Evolutionary conservation across 2,329 filamentous ascomycete genomes (phyloP), one percentile per base, ranked within the genome.

Genomic region (Pseudovirgaria hyperparasitica): DNA sequence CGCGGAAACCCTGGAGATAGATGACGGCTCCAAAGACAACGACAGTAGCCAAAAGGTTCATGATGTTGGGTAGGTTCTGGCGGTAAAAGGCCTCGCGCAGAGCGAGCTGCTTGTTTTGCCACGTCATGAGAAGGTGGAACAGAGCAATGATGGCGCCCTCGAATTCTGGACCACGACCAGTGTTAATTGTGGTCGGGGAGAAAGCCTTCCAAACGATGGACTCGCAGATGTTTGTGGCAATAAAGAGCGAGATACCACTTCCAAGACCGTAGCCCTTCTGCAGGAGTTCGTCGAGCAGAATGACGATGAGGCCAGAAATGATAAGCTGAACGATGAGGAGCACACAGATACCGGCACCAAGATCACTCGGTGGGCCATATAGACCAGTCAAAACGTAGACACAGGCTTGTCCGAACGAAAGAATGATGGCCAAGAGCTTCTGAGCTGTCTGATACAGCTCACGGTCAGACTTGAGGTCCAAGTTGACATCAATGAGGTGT

Each of bases 151-250:
- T 85, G 39, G 90, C 90, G 57, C 87, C 90, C 70, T 98, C 90
- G 51, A 96, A 98, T 65, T 98, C 90, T 48, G 92, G 92, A 35
- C 90, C 90, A 72, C 90, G 85, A 44, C 90, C 90, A 41, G 92
- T 98, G 73, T 98, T 98, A 67, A 96, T 92, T 54, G 90, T 96
- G 34, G 86, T 96, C 31, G 92, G 92, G 28, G 87, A 96, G 71
- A 98, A 96, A 27, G 92, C 90, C 72, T 94, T 94, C 90, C 90
- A 98, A 66, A 98, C 81, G 60, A 98, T 98, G 31, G 87, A 94
- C 70, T 98, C 90, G 82, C 90, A 98, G 53, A 98, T 96, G 73
- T 96, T 96, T 67, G 90, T 98, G 43, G 90, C 90, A 55, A 98
- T 98, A 72, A 98, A 98, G 39, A 98, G 81, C 25, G 87, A 96